Conservation (phyloP, 108 stramenopile species). For the Pseudonitzschia delicatissima region DNA sequence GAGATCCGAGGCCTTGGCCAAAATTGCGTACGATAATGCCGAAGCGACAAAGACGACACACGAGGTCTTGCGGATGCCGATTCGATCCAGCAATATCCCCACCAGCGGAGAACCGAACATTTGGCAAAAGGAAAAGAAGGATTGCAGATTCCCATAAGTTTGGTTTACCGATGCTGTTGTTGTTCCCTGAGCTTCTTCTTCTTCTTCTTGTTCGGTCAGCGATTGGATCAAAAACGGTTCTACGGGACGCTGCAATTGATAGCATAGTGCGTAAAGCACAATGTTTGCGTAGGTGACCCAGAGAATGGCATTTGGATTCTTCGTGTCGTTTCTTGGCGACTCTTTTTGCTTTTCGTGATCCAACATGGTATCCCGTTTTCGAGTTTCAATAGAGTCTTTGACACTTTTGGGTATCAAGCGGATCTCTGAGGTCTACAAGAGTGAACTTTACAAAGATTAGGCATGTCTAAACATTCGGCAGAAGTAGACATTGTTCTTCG, state of each 20-base stretch:
- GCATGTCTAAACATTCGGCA: no score
- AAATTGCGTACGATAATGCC: constrained; percentile 58
- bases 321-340: no score
- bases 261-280: constrained; percentile 68
- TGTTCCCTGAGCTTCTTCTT: constrained; percentile 23
- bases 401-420: no score
- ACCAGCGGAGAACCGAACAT: constrained; percentile 69
- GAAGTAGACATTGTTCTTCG: no score
- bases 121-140: constrained; percentile 70
- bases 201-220: constrained; percentile 25
- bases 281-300: constrained; percentile 70
- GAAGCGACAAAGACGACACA: constrained; percentile 60
- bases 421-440: no score
- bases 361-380: no score
- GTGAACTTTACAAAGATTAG: no score
- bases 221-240: constrained; percentile 75
- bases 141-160: constrained; percentile 69
- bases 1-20: constrained; percentile 51
- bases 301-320: constrained; percentile 22
- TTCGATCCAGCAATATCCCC: constrained; percentile 60
- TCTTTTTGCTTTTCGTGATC: no score
- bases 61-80: constrained; percentile 56
- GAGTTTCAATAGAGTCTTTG: no score
- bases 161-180: constrained; percentile 20
- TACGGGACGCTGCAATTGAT: constrained; percentile 76